These are phyloP conservation scores for Myriosclerotinia scirpicola DNA, from an alignment of 2,329 filamentous ascomycete genomes.

Conservation along the genomic window DNA sequence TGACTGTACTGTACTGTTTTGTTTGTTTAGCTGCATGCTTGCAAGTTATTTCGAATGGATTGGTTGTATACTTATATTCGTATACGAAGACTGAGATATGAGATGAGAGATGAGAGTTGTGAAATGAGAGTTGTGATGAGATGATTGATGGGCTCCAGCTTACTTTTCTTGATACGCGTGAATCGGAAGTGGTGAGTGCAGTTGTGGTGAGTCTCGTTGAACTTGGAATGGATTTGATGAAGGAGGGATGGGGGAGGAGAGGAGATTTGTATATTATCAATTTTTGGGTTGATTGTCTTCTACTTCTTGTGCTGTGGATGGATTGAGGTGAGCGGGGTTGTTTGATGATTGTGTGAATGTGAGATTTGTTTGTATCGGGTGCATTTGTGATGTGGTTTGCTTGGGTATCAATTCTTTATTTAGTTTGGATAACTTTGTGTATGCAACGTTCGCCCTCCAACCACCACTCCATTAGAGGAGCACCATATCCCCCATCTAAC, in stretches of 20 bases:
- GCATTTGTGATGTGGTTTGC: not conserved
- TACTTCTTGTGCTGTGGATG: not conserved
- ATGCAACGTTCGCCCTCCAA: not conserved
- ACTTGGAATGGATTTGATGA: not conserved
- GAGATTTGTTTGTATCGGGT: not conserved
- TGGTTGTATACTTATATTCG: not conserved
- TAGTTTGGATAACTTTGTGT: not conserved
- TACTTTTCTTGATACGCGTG: not conserved
- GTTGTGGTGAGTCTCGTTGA: not conserved
- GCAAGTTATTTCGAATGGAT: not conserved
- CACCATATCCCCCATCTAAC: not conserved
- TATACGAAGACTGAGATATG: not conserved
- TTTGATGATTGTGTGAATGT: not conserved
- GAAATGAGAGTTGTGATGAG: not conserved
- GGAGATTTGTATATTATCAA: slow-evolving; percentile 13
- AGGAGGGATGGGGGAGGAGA: not conserved
- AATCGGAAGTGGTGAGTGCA: not conserved
- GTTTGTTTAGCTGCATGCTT: not conserved
- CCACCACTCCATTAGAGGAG: not conserved
- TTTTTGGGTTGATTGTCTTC: not conserved
- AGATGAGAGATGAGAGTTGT: not conserved
- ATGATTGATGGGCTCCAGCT: not conserved
- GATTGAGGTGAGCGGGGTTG: not conserved
- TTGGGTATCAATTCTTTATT: slow-evolving; percentile 17
- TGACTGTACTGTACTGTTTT: not conserved